Conservation (phyloP, 257 asterid species). For the Osmanthus fragrans region DNA sequence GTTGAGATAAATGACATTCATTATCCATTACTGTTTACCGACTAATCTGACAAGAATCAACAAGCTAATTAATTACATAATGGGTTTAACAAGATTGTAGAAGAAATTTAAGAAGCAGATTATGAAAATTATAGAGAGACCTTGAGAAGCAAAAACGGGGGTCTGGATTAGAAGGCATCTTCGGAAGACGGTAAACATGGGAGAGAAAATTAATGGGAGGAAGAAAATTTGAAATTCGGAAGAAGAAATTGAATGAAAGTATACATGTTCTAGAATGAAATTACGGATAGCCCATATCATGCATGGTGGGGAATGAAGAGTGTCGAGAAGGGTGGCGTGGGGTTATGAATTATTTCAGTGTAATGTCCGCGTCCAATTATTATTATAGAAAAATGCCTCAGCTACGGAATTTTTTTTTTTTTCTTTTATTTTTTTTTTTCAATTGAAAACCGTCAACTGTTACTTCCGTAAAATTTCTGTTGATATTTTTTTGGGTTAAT, state of each 20-base stretch:
- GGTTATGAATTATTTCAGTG: background rate
- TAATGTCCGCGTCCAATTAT: background rate
- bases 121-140: constrained; percentile 19
- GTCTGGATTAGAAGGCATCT: constrained; percentile 64
- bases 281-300: background rate
- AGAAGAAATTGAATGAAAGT: background rate
- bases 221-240: background rate
- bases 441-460: too few species aligned
- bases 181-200: constrained; percentile 60
- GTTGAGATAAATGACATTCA: background rate
- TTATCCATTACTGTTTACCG: background rate
- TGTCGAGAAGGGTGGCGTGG: background rate
- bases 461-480: too few species aligned
- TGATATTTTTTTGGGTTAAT: too few species aligned
- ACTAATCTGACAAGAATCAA: background rate
- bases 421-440: too few species aligned
- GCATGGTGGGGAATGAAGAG: background rate
- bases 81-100: background rate
- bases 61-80: background rate
- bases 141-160: constrained; percentile 53
- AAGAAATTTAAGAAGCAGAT: background rate
- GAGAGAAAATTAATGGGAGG: constrained; percentile 22
- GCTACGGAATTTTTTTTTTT: too few species aligned
- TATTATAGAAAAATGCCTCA: too few species aligned
- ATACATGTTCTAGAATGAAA: background rate